These are phyloP conservation scores for Podila clonocystis DNA, from an alignment of 192 early-diverging fungal genomes.

Conservation along the genomic window DNA sequence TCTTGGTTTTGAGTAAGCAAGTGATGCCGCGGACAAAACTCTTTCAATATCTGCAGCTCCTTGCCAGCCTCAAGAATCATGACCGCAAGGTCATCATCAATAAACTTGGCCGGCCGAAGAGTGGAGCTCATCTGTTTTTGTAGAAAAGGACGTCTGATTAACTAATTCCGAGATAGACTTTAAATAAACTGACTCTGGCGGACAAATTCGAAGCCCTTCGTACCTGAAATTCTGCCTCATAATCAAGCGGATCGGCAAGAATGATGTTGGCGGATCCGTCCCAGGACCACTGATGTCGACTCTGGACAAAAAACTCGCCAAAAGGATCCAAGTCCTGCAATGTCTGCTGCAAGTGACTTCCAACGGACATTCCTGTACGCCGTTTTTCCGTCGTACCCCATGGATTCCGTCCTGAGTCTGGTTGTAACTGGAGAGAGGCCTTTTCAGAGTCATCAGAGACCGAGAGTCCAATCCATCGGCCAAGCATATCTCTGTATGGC, in stretches of 20 bases:
- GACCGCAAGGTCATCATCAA: slow-evolving; percentile 28
- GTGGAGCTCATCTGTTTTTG: slow-evolving; percentile 1
- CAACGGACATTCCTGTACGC: slow-evolving; percentile 12
- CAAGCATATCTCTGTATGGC: slow-evolving; percentile 53
- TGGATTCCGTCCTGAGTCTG: no score
- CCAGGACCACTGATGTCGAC: slow-evolving; percentile 35
- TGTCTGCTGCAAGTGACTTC: slow-evolving; percentile 31
- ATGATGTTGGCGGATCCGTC: slow-evolving; percentile 19
- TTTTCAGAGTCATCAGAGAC: slow-evolving; percentile 1
- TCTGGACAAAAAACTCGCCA: slow-evolving; percentile 50
- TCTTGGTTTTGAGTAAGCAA: slow-evolving; percentile 26
- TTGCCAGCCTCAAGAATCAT: slow-evolving; percentile 54
- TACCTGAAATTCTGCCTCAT: slow-evolving; percentile 11
- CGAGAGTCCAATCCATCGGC: slow-evolving; percentile 52
- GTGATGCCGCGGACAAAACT: slow-evolving; percentile 42
- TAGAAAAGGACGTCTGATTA: background rate
- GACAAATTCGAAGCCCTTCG: background rate
- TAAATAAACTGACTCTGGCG: background rate
- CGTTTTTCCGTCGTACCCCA: no score
- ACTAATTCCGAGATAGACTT: background rate
- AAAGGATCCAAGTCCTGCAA: slow-evolving; percentile 49
- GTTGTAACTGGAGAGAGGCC: background rate
- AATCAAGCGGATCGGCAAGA: slow-evolving; percentile 27
- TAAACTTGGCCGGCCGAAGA: slow-evolving; percentile 23
- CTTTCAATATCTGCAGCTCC: slow-evolving; percentile 47